Base-by-base conservation (phyloP, 2,329 filamentous ascomycete species). In the Dryadomyces quercus-mongolicae region DNA sequence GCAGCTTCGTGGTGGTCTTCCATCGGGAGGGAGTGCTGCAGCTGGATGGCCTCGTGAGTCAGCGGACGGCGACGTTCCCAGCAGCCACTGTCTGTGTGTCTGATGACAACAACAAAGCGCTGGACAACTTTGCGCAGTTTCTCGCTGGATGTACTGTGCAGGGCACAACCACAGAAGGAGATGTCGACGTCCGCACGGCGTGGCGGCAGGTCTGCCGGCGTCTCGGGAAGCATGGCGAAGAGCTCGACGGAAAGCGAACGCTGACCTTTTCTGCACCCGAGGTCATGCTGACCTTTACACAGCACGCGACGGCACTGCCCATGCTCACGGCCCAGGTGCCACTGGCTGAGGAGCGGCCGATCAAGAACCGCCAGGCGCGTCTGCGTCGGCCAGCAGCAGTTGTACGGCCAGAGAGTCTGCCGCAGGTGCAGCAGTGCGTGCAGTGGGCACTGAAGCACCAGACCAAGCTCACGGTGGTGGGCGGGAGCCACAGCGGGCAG, bases 401-500 rank as follows among this genome's bases (percentile, higher is more conserved):
- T 34, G 40, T 76, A 13, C 67, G 64, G 56, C 81, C 80, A 10
- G 73, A 63, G 53, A 61, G 71, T 1, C 49, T 79, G 22, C 38
- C 16, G 42, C 72, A 82, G 0, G 60, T 85, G 44, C 78, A 81
- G 60, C 49, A 69, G 3, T 83, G 80, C 58, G 72, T 83, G 52
- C 62, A 44, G 61, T 84, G 78, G 81, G 78, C 80, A 59, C 40
- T 77, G 10, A 63, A 74, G 57, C 66, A 79, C 53, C 54, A 55
- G 0, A 25, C 70, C 1, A 60, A 72, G 44, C 63, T 82, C 52
- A 77, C 74, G 0, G 64, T 84, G 25, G 15, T 84, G 18, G 74
- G 78, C 7, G 81, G 82, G 0, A 70, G 81, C 15, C 81, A 85
- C 60, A 78, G 80, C 59, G 76, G 73, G 7, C 77, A 85, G 51